These are phyloP conservation scores for Mycena crocata DNA, from an alignment of 768 basidiomycete genomes.

Conservation along the genomic window DNA sequence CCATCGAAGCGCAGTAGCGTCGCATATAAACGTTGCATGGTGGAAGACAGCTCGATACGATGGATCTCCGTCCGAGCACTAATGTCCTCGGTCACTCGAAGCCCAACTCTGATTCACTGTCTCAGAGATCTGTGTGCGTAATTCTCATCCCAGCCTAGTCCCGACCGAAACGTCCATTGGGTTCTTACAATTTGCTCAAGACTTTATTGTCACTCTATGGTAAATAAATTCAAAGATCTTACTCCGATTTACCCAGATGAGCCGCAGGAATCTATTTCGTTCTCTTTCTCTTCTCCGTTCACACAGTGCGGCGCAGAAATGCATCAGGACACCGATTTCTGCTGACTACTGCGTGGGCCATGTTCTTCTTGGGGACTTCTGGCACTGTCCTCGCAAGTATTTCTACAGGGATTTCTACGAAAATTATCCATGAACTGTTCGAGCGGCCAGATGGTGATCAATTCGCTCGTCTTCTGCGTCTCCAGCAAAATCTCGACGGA, in stretches of 20 bases:
- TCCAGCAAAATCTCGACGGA: neutral
- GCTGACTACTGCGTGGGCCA: neutral
- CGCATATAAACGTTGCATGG: too few species aligned
- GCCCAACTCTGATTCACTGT: too few species aligned
- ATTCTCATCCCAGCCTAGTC: too few species aligned
- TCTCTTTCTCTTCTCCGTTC: neutral
- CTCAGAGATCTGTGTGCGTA: too few species aligned
- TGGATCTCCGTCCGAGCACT: too few species aligned
- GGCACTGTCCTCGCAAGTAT: neutral
- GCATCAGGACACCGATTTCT: neutral
- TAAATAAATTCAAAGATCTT: too few species aligned
- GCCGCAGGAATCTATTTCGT: neutral
- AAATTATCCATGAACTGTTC: neutral
- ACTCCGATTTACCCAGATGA: neutral
- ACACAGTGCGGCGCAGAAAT: neutral
- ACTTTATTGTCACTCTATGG: too few species aligned
- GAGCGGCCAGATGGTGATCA: neutral
- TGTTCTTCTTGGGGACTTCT: neutral
- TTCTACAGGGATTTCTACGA: neutral
- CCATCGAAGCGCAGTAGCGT: too few species aligned
- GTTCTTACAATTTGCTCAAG: too few species aligned
- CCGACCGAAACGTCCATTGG: too few species aligned
- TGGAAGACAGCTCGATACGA: too few species aligned
- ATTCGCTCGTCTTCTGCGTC: neutral
- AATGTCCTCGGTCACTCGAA: too few species aligned